phyloP scores from a whole-genome alignment of 192 early-diverging fungal species.

The Rhizophagus sp. region DNA sequence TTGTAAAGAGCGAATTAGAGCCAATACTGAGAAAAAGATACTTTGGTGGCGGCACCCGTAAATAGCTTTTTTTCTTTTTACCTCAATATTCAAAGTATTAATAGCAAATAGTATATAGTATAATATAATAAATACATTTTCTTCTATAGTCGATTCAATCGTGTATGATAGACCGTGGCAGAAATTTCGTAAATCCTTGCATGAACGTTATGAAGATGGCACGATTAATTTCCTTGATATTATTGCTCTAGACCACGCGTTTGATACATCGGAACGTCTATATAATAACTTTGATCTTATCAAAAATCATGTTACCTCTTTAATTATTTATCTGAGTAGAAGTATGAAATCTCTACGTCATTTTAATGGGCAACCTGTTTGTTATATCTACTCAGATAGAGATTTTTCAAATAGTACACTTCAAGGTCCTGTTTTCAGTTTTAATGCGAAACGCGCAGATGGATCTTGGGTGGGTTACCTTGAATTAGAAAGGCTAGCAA shows the following conservation, averaged over 20 bases:
- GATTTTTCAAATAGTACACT: constrained; percentile 31
- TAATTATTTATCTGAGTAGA: constrained; percentile 46
- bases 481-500: constrained; percentile 68
- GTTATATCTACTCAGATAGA: constrained; percentile 41
- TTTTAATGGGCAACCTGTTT: constrained; percentile 51
- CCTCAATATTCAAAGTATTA: neutral
- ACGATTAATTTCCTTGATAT: constrained; percentile 78
- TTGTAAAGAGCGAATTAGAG: constrained; percentile 59
- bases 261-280: constrained; percentile 51
- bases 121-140: neutral
- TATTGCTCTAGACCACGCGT: constrained; percentile 67
- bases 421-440: constrained; percentile 68
- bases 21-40: constrained; percentile 56
- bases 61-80: neutral
- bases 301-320: constrained; percentile 47
- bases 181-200: constrained; percentile 47
- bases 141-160: neutral
- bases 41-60: constrained; percentile 78
- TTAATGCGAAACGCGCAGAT: constrained; percentile 64
- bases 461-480: constrained; percentile 61
- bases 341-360: constrained; percentile 54
- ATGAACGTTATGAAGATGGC: constrained; percentile 70
- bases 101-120: no score
- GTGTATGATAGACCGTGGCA: constrained; percentile 46
- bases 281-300: constrained; percentile 46